Percentiles rank a stretch among this genome's conserved stretches.
Conservation (phyloP, 169 alveolate genomes). For the Cyclospora cayetanensis region DNA sequence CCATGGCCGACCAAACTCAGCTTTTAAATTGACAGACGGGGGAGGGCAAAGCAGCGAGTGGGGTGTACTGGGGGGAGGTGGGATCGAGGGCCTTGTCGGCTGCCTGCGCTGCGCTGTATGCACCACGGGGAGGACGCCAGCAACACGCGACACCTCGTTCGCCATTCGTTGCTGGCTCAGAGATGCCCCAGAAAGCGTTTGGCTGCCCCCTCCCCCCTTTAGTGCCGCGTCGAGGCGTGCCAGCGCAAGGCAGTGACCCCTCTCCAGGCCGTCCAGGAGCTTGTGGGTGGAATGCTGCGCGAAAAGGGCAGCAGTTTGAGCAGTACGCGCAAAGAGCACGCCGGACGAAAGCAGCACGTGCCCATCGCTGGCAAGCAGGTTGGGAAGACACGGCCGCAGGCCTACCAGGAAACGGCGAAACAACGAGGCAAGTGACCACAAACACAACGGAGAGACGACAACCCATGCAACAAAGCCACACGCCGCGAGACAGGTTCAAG, state of each 20-base stretch:
- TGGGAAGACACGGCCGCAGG: not conserved
- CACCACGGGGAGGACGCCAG: not conserved
- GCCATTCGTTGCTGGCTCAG: not conserved
- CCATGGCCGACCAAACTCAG: not conserved
- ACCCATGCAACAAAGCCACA: not conserved
- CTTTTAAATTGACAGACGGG: not conserved
- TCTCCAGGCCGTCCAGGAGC: not conserved
- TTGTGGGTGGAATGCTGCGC: not conserved
- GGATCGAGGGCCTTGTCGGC: not conserved
- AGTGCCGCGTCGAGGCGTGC: not conserved
- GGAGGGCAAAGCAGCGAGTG: not conserved
- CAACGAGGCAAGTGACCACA: not conserved
- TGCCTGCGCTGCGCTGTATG: not conserved
- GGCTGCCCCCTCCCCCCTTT: too few species aligned
- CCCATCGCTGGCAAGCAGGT: not conserved
- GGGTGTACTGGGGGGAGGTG: not conserved
- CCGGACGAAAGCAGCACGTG: not conserved
- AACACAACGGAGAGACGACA: not conserved
- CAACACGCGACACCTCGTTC: not conserved
- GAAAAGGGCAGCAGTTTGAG: not conserved
- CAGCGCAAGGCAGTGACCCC: not conserved
- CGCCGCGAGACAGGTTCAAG: not conserved
- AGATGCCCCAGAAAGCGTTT: too few species aligned
- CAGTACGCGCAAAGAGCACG: not conserved
- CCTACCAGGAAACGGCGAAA: not conserved